Evolutionary conservation across 1,139 yeast species (phyloP), one percentile per base, ranked within the genome.

Genomic region (Scheffersomyces segobiensis): DNA sequence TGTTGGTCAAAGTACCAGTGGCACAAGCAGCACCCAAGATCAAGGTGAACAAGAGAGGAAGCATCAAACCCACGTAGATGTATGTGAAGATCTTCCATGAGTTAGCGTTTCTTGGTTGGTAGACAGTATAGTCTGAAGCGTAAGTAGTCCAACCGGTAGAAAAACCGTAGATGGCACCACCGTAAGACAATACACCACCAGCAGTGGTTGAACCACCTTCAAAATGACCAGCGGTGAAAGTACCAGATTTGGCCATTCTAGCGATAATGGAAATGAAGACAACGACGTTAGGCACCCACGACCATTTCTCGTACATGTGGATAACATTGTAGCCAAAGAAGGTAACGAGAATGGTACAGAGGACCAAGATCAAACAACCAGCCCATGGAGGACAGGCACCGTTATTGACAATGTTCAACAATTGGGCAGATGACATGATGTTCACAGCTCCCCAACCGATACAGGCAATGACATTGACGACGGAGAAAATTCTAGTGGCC

Each of bases 391-490:
- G 98, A 62, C 91, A 80, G 55, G 81, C 80, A 48, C 83, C 85
- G 67, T 83, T 78, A 75, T 91, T 91, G 62, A 92, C 88, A 71
- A 90, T 86, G 74, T 89, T 87, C 64, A 93, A 80, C 69, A 93
- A 80, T 72, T 91, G 96, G 24, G 97, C 97, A 47, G 96, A 87
- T 32, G 93, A 89, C 86, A 93, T 91, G 63, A 92, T 90, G 75
- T 93, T 93, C 53, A 92, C 96, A 19, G 97, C 91, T 74, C 96
- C 93, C 98, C 98, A 93, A 64, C 98, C 98, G 62, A 93, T 84
- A 83, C 97, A 91, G 18, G 97, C 96, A 67, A 93, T 74, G 67
- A 88, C 85, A 71, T 93, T 93, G 68, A 93, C 81, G 52, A 88
- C 72, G 19, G 96, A 88, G 69, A 93, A 90, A 59, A 93, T 80